A percentile compares a stretch with the other conserved stretches of the same genome.
These are phyloP conservation scores for Colletotrichum liriopes DNA, from an alignment of 2,329 filamentous ascomycete species.

Conservation along the genomic window DNA sequence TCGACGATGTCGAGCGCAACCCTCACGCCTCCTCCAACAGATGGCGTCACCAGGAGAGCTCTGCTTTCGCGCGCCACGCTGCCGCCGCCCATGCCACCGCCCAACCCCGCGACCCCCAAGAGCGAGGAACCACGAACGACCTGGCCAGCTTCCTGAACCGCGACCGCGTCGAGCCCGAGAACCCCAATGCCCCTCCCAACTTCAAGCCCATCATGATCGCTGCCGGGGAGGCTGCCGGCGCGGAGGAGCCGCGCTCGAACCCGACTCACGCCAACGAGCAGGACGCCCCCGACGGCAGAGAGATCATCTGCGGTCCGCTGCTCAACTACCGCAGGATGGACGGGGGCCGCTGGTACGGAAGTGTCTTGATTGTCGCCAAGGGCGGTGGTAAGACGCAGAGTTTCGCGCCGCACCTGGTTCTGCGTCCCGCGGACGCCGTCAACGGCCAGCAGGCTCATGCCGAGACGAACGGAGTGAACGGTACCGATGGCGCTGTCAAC, in stretches of 20 bases:
- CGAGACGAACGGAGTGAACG: conserved; percentile 50
- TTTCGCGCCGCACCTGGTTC: conserved; percentile 70
- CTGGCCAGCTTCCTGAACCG: conserved; percentile 72
- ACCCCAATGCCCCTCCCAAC: conserved; percentile 51
- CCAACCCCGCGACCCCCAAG: conserved; percentile 59
- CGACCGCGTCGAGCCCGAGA: conserved; percentile 63
- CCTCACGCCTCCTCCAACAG: conserved; percentile 70
- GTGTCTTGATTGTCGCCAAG: conserved; percentile 85
- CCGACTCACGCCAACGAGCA: conserved; percentile 39
- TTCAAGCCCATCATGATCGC: conserved; percentile 67
- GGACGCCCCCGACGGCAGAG: conserved; percentile 62
- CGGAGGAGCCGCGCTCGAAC: conserved; percentile 41
- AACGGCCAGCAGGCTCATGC: conserved; percentile 36
- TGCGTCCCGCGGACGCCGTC: conserved; percentile 61
- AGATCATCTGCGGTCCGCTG: conserved; percentile 80
- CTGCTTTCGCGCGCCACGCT: conserved; percentile 67
- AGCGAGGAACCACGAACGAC: conserved; percentile 62
- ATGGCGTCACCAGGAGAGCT: conserved; percentile 77
- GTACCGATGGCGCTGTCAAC: conserved; percentile 52
- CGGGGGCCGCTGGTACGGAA: conserved; percentile 82
- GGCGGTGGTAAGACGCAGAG: conserved; percentile 76
- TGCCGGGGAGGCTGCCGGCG: conserved; percentile 54
- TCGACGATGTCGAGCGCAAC: conserved; percentile 59
- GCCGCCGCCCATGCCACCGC: conserved; percentile 46
- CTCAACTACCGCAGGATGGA: conserved; percentile 85